phyloP scores from a whole-genome alignment of 2,329 filamentous ascomycete species.

The Trichoderma koningii region DNA sequence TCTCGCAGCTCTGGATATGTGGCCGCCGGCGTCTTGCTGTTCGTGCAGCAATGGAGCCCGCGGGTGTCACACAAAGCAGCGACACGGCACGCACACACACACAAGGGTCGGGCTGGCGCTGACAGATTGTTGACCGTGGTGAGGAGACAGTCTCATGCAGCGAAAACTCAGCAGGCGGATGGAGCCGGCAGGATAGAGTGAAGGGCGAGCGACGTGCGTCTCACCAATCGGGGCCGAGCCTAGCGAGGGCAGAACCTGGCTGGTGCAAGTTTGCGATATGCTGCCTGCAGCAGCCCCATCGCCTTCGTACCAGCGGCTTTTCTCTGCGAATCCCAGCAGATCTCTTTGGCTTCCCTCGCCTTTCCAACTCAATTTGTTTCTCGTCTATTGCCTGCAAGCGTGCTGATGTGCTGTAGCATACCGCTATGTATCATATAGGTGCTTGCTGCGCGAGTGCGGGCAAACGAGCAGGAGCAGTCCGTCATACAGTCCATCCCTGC shows the following conservation, averaged over 20 bases:
- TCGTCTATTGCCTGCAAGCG: slow-evolving; percentile 3
- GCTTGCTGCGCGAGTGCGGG: slow-evolving; percentile 21
- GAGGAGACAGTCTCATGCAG: slow-evolving; percentile 23
- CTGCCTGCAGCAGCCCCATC: slow-evolving; percentile 24
- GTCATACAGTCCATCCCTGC: background rate
- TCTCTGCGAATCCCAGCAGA: slow-evolving; percentile 6
- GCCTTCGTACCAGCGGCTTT: slow-evolving; percentile 6
- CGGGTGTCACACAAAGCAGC: slow-evolving; percentile 21
- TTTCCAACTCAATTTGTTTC: background rate
- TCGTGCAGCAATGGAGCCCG: slow-evolving; percentile 24
- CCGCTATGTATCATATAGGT: slow-evolving; percentile 20
- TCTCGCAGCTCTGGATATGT: slow-evolving; percentile 18
- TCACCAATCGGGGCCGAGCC: slow-evolving; percentile 23
- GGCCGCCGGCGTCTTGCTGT: slow-evolving; percentile 20
- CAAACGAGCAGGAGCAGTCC: slow-evolving; percentile 21
- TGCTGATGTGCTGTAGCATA: background rate
- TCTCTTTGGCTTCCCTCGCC: background rate
- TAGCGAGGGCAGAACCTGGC: slow-evolving; percentile 2
- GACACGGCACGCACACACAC: slow-evolving; percentile 24
- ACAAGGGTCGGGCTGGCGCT: slow-evolving; percentile 20
- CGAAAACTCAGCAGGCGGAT: slow-evolving; percentile 26
- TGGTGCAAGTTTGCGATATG: slow-evolving; percentile 1
- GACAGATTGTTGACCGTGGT: slow-evolving; percentile 27
- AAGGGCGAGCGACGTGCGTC: background rate
- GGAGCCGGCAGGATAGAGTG: slow-evolving; percentile 17